A percentile compares a stretch with the other conserved stretches of the same genome.
Conservation (phyloP, 345 rosid species). For the Pseudoturritis turrita region DNA sequence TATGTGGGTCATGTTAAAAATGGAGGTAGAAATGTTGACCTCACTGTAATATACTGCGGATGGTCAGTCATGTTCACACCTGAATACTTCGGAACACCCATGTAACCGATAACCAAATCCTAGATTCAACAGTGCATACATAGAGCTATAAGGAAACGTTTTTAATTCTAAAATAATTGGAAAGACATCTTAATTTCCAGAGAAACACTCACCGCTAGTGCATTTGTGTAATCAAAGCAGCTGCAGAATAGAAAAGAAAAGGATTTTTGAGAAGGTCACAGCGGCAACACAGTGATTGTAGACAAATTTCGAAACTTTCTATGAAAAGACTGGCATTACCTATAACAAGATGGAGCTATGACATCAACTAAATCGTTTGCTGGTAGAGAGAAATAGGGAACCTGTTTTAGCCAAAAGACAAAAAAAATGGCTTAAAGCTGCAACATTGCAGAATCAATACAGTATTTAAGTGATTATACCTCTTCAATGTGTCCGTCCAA, state of each 20-base stretch:
- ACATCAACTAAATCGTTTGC: constrained; percentile 89
- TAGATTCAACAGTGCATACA: constrained; percentile 19
- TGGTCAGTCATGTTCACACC: constrained; percentile 90
- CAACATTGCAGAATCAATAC: constrained; percentile 23
- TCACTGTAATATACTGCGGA: constrained; percentile 88
- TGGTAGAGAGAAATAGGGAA: constrained; percentile 97
- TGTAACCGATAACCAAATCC: constrained; percentile 97
- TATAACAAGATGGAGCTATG: constrained; percentile 95
- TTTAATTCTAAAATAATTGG: not conserved
- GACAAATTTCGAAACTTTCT: not conserved
- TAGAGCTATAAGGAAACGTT: constrained; percentile 4
- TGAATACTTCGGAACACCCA: constrained; percentile 95
- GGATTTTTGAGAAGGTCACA: not conserved
- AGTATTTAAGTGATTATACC: constrained; percentile 40
- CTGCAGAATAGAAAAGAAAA: constrained; percentile 41
- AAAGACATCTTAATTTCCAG: not conserved
- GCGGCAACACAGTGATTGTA: not conserved
- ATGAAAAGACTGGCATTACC: constrained; percentile 40
- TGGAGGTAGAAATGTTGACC: constrained; percentile 39
- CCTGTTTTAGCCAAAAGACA: constrained; percentile 67
- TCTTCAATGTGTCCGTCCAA: constrained; percentile 94
- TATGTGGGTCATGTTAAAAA: not conserved
- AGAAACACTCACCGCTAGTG: constrained; percentile 71
- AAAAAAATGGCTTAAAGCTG: constrained; percentile 36
- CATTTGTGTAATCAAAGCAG: constrained; percentile 98